These are phyloP conservation scores for Aspergillus egyptiacus DNA, from an alignment of 495 filamentous ascomycete species.

Conservation along the genomic window DNA sequence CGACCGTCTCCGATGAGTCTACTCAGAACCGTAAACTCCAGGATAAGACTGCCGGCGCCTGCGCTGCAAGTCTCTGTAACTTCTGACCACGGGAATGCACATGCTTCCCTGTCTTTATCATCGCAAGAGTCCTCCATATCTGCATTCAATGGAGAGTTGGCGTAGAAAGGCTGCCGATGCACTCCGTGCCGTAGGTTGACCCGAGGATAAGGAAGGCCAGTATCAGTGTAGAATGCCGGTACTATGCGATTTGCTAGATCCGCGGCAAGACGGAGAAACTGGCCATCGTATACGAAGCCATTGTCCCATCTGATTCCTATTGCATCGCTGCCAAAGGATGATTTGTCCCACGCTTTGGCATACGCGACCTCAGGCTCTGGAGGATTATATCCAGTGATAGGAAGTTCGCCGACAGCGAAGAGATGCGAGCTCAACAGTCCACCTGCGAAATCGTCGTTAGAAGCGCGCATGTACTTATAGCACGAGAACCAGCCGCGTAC, in stretches of 20 bases:
- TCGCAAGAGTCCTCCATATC: constrained; percentile 33
- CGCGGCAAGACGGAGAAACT: constrained; percentile 75
- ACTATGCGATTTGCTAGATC: constrained; percentile 79
- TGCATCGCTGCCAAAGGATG: constrained; percentile 25
- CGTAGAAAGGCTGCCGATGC: constrained; percentile 61
- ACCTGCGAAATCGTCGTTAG: constrained; percentile 31
- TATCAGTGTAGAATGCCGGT: constrained; percentile 83
- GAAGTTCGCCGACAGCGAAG: constrained; percentile 83
- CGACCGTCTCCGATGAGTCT: constrained; percentile 78
- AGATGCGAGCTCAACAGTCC: constrained; percentile 88
- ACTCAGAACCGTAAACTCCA: constrained; percentile 88
- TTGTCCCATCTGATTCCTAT: constrained; percentile 64
- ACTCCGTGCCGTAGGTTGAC: constrained; percentile 91
- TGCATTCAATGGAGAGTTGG: constrained; percentile 65
- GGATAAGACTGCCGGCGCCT: constrained; percentile 85
- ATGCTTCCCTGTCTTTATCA: constrained; percentile 23
- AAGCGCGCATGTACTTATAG: neutral
- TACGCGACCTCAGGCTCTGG: constrained; percentile 28
- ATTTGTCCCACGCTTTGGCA: constrained; percentile 37
- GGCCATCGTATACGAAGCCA: constrained; percentile 80
- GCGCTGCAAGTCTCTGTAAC: constrained; percentile 96
- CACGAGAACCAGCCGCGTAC: constrained; percentile 20
- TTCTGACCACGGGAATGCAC: constrained; percentile 46
- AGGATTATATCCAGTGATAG: constrained; percentile 70
- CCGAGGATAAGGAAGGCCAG: constrained; percentile 88